Base-by-base conservation (phyloP, 192 early-diverging fungal genomes). In the Umbelopsis sp. region DNA sequence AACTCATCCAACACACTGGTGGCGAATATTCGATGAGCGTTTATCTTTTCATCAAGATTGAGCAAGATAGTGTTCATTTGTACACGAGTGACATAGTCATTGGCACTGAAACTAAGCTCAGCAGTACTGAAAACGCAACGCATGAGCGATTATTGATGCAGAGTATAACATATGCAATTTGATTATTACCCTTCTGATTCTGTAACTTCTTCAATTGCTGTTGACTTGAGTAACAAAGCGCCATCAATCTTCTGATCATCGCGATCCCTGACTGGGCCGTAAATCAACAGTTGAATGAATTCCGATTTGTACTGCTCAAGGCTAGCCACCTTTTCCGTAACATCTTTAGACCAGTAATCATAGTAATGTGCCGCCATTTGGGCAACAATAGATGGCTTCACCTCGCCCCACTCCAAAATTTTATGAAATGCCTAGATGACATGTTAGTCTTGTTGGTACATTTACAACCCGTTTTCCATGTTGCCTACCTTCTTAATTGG, bases 81-180 rank as follows among this genome's bases (percentile, higher is more conserved):
- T 6, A 89, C 81, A 9, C 88, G 79, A 13, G 88, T 79, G 30
- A 72, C 49, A 53, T 87, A 88, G 52, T 89, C 87, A 46, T 81
- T 78, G 49, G 72, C 73, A 41, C 35, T 74, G 21, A 78, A 73
- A 15, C 69, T 16, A 6, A 65, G 68, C 48, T 69, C 71, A 12
- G 50, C 76, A 15, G 71, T 72, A 47, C 75, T 77, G 44, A 2
- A 10, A 22, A 20, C 22, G 41, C 7, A 9, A 18, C 23, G 15
- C 30, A 18, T 21, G 1, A 68, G 18, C 35, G 18, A 22, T 37
- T 27, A 25, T 23, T 7, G 58, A 12, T 33, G 13, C 13, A 49
- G 25, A 4, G 16, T 23, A 22, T 22, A 49, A 21, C 44, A 20
- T 52, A n/a, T 46, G 7, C 30, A 1, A 30, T 45, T 64, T 21